phyloP scores from a whole-genome alignment of 371 early-diverging fungal genomes.

The Zancudomyces culisetae region DNA sequence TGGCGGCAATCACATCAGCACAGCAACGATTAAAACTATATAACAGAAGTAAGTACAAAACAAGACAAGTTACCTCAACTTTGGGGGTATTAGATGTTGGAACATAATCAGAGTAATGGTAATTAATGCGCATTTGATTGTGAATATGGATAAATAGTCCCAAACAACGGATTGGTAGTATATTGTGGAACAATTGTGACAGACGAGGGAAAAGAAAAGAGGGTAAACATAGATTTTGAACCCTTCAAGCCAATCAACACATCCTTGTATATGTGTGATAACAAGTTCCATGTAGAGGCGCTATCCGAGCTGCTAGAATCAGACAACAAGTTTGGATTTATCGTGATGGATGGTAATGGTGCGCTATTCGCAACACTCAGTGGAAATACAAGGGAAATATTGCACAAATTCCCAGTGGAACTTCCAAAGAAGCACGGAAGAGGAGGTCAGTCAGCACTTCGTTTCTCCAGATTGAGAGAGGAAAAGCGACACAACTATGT shows the following conservation, averaged over 20 bases:
- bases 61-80: neutral
- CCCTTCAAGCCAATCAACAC: slow-evolving; percentile 99
- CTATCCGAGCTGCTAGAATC: slow-evolving; percentile 82
- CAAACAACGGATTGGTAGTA: slow-evolving; percentile 28
- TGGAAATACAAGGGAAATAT: slow-evolving; percentile 92
- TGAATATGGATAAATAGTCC: neutral
- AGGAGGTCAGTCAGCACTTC: slow-evolving; percentile 99
- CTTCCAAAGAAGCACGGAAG: slow-evolving; percentile 99
- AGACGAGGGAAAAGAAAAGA: slow-evolving; percentile 98
- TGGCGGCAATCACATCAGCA: slow-evolving; percentile 97
- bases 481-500: slow-evolving; percentile 99
- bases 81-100: neutral
- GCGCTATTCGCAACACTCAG: slow-evolving; percentile 92
- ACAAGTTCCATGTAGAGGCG: slow-evolving; percentile 98
- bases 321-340: slow-evolving; percentile 97
- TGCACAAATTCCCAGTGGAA: slow-evolving; percentile 91
- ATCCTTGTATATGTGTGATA: slow-evolving; percentile 98
- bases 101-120: too few relatives aligned
- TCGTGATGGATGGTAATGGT: slow-evolving; percentile 99
- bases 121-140: too few relatives aligned
- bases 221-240: slow-evolving; percentile 97
- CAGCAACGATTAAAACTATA: slow-evolving; percentile 96
- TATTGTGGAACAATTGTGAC: slow-evolving; percentile 96
- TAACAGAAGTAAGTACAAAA: slow-evolving; percentile 16
- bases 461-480: slow-evolving; percentile 97